These are phyloP conservation scores for Adansonia gregorii DNA, from an alignment of 441 rosid species.

Conservation along the genomic window DNA sequence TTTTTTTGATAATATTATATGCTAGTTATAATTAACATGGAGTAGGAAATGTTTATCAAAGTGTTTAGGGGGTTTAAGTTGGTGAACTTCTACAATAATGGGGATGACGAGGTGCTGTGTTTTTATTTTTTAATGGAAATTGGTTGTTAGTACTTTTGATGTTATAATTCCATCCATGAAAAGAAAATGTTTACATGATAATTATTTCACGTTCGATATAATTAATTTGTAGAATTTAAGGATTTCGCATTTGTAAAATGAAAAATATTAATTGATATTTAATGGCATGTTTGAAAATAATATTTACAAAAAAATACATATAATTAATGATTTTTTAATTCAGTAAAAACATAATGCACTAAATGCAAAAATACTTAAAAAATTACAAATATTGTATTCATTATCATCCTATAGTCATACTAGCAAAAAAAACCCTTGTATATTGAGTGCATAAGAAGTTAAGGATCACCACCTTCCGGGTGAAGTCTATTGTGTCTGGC, in stretches of 20 bases:
- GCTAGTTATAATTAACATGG: neutral
- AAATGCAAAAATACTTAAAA: no score
- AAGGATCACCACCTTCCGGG: neutral
- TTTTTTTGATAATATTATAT: neutral
- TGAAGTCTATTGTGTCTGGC: neutral
- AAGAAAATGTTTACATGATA: neutral
- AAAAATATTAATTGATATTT: no score
- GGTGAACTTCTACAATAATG: conserved; percentile 11
- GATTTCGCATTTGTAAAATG: no score
- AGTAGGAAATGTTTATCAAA: neutral
- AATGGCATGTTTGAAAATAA: no score
- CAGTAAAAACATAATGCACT: no score
- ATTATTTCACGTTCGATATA: neutral
- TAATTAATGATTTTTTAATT: no score
- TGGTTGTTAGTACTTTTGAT: conserved; percentile 2
- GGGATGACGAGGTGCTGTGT: conserved; percentile 1
- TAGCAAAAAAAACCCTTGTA: no score
- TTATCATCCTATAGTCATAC: no score
- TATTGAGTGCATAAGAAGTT: neutral
- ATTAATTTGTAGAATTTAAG: neutral
- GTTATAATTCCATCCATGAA: neutral
- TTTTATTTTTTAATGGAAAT: neutral
- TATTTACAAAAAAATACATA: no score
- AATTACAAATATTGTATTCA: no score
- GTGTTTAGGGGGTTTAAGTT: neutral